Base-by-base conservation (phyloP, 495 filamentous ascomycete species). In the Achaetomiella virescens region DNA sequence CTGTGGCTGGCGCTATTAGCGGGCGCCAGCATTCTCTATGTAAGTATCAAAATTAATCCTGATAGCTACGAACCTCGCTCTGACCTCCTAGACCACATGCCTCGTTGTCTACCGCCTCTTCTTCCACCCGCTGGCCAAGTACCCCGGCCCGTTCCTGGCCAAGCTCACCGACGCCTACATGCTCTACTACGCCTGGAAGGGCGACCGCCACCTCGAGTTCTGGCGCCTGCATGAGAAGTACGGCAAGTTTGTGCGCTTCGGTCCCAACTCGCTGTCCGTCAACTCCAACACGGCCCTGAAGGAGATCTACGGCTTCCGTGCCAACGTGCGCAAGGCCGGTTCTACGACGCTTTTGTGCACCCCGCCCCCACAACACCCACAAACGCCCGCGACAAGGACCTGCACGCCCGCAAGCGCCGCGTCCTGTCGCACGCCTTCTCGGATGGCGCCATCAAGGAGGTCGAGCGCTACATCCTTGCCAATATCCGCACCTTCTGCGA, bases 41-140 rank as follows among this genome's bases (percentile, higher is more conserved):
- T 67, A 42, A 55, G 66, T 62, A 17, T 17, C 6, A 11, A 20
- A 11, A 12, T 6, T n/a, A n/a, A n/a, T n/a, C n/a, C 2, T 1
- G 17, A 7, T 24, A 17, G 36, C 1, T 15, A 9, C 1, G 10
- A 18, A 2, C 18, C 12, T 27, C 24, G 7, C 10, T 33, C 37
- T 31, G 4, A 40, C 24, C 7, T 33, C 15, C 38, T 45, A 65
- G 66, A 57, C 60, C 62, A 57, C 51, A 62, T 62, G 66, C 17
- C 44, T 76, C 25, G 64, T 70, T 47, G 51, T 78, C 48, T 85
- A 85, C 65, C 68, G 75, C 15, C 33, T 84, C 40, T 81, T 75
- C 57, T 76, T 87, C 61, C 85, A 88, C 62, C 84, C 84, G 6
- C 66, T 86, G 6, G 75, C 81, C n/a, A 81, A 80, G 60, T 87